Base-by-base conservation (phyloP, 768 basidiomycete species). In the Collybia nuda region DNA sequence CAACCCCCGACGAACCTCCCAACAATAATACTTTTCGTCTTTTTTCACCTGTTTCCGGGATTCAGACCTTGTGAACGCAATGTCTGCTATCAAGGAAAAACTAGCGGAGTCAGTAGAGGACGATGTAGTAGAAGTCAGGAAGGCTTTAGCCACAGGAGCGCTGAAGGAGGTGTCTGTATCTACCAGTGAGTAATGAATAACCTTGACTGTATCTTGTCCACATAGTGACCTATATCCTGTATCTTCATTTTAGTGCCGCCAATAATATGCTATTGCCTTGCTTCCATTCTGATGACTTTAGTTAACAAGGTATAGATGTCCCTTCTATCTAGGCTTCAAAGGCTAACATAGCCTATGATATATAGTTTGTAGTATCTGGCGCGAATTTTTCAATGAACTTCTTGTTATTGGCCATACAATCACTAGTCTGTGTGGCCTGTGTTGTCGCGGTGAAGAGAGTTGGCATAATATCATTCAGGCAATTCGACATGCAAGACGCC, bases 311-410 rank as follows among this genome's bases (percentile, higher is more conserved):
- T 93, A 54, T 26, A 17, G 8, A 48, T 19, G 11, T 19, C 28
- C 8, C 21, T 21, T 38, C 36, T 50, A 8, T 11, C 44, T 35
- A 48, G 19, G 29, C 14, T n/a, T 11, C 14, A 14, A 32, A 32
- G 6, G 3, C 32, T 32, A 32, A 32, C 9, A 5, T 11, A 32
- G 12, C 6, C 3, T 17, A 32, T 14, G 12, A 32, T 14, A 5
- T 23, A 24, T 47, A 47, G 90, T 98, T 89, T 58, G 93, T 98
- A 50, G 96, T 98, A 6, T 98, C 95, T 1, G 97, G 97, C 5
- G 77, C 77, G 24, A 68, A 90, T 59, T 99, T 98, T 70, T 92
- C 90, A 56, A 98, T 98, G 97, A 98, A 90, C 57, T 98, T 98
- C 64, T 76, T 98, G 39, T 81, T 99, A 36, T 78, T 98, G 32